Conservation (phyloP, 2,329 filamentous ascomycete species). For the Fusarium sp. region DNA sequence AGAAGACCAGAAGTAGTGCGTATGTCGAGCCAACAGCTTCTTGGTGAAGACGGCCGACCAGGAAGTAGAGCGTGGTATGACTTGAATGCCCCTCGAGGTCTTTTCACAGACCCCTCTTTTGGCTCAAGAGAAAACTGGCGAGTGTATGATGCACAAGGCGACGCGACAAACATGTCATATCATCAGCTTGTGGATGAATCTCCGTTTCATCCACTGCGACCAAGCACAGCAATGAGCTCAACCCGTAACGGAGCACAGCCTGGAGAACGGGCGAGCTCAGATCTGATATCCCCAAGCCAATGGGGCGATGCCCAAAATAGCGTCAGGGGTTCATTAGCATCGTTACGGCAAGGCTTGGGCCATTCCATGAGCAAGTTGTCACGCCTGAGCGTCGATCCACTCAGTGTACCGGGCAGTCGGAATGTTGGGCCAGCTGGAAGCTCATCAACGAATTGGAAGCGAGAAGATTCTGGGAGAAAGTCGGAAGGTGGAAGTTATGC, state of each 20-base stretch:
- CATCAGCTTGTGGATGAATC: constrained; percentile 51
- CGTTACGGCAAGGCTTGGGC: constrained; percentile 25
- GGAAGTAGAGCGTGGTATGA: constrained; percentile 45
- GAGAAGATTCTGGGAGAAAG: constrained; percentile 34
- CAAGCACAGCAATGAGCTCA: constrained; percentile 38
- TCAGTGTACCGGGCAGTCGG: constrained; percentile 25
- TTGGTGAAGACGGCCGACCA: constrained; percentile 19
- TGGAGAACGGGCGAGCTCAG: constrained; percentile 38
- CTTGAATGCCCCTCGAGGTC: constrained; percentile 39
- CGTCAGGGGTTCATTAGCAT: constrained; percentile 34
- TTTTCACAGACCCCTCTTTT: constrained; percentile 50
- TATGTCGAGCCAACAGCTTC: constrained; percentile 40
- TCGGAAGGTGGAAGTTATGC: constrained; percentile 43
- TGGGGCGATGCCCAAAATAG: constrained; percentile 44
- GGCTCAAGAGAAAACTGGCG: constrained; percentile 55
- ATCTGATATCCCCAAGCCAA: constrained; percentile 43
- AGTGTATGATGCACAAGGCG: constrained; percentile 44
- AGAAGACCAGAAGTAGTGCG: constrained; percentile 43
- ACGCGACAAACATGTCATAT: constrained; percentile 49
- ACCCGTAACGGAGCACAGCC: constrained; percentile 36
- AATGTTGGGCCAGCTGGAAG: constrained; percentile 18
- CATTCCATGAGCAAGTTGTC: constrained; percentile 27
- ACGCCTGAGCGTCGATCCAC: constrained; percentile 28
- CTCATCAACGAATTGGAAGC: constrained; percentile 30
- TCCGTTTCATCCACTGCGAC: constrained; percentile 55